A percentile compares a stretch with the other conserved stretches of the same genome.
Evolutionary conservation across 2,329 filamentous ascomycete species (phyloP).

Genomic region (Thelonectria olida): DNA sequence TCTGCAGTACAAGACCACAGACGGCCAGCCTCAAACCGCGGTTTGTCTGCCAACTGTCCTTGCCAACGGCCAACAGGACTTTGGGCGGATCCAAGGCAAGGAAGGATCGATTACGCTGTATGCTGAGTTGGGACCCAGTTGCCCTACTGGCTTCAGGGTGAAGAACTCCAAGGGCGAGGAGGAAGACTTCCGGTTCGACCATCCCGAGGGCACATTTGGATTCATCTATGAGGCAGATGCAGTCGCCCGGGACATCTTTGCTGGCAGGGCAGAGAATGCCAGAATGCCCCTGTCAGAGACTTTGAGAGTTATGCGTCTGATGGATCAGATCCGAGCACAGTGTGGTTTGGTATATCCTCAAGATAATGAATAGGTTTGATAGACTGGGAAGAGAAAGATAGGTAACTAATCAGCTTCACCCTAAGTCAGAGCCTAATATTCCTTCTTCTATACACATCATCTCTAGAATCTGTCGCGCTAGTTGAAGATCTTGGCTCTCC

Average conservation of each 20-base stretch:
- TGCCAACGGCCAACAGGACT: conserved; percentile 31
- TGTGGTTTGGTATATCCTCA: conserved; percentile 11
- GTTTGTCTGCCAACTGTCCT: conserved; percentile 49
- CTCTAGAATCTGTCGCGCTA: conserved; percentile 1
- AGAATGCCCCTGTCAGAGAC: conserved; percentile 57
- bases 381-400: neutral
- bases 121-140: conserved; percentile 44
- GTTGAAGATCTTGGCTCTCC: conserved; percentile 7
- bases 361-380: neutral
- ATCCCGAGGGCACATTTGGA: conserved; percentile 46
- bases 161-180: conserved; percentile 43
- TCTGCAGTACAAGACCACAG: conserved; percentile 45
- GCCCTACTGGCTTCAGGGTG: conserved; percentile 45
- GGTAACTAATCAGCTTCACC: neutral
- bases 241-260: conserved; percentile 49
- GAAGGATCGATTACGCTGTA: conserved; percentile 47
- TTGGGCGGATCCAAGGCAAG: conserved; percentile 51
- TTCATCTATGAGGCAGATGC: conserved; percentile 56
- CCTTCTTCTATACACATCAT: conserved; percentile 9
- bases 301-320: conserved; percentile 53
- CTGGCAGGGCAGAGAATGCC: conserved; percentile 49
- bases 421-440: neutral
- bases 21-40: conserved; percentile 45
- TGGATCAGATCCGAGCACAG: conserved; percentile 53
- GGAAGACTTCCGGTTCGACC: conserved; percentile 44